phyloP scores from a whole-genome alignment of 371 early-diverging fungal genomes.

The Mortierella sp. region DNA sequence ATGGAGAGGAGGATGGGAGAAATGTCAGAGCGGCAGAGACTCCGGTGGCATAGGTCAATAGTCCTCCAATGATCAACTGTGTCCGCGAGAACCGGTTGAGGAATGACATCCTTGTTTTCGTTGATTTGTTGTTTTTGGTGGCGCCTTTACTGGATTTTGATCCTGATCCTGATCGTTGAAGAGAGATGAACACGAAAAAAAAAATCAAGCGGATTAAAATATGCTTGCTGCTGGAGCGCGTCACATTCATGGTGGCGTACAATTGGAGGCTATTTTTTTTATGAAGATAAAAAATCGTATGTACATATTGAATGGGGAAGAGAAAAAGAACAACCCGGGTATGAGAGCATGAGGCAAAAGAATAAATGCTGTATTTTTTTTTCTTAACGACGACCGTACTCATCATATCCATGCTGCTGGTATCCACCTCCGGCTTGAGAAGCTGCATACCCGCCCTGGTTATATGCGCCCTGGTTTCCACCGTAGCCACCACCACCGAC shows the following conservation, averaged over 20 bases:
- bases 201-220: background rate
- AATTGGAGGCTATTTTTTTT: background rate
- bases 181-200: background rate
- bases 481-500: conserved; percentile 38
- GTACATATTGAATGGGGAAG: background rate
- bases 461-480: conserved; percentile 34
- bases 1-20: conserved; percentile 24
- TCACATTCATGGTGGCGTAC: background rate
- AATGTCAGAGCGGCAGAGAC: conserved; percentile 51
- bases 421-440: conserved; percentile 37
- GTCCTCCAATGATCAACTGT: conserved; percentile 50
- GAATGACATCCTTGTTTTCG: conserved; percentile 32
- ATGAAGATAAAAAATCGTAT: background rate
- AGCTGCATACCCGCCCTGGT: conserved; percentile 32
- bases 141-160: background rate
- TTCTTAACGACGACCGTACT: conserved; percentile 20
- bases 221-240: background rate
- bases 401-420: conserved; percentile 42
- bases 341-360: background rate
- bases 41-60: conserved; percentile 52
- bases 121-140: background rate
- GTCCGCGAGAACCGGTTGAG: conserved; percentile 49
- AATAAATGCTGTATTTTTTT: background rate
- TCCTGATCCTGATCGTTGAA: conserved; percentile 2
- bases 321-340: background rate